Conservation (phyloP, 2,329 filamentous ascomycete species). For the Curvularia sp. region DNA sequence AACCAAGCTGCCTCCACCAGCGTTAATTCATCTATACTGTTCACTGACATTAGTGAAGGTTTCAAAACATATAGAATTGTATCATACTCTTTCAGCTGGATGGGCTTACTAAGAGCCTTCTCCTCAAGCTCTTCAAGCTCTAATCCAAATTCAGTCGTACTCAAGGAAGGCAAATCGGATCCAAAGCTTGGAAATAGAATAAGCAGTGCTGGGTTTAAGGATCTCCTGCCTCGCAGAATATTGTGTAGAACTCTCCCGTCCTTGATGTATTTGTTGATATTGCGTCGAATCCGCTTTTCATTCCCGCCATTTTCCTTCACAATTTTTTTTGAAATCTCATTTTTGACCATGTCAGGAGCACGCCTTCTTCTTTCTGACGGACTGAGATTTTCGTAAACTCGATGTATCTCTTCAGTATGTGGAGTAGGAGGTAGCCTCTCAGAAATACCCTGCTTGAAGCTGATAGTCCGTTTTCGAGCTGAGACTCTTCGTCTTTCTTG, state of each 20-base stretch:
- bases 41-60: conserved; percentile 1
- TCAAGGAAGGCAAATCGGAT: conserved; percentile 2
- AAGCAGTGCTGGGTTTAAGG: conserved; percentile 6
- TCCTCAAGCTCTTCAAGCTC: conserved; percentile 8
- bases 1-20: conserved; percentile 11
- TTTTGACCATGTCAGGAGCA: conserved; percentile 12
- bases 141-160: conserved; percentile 1
- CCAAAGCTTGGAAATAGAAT: conserved; percentile 14
- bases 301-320: not conserved
- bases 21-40: conserved; percentile 18
- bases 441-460: conserved; percentile 11
- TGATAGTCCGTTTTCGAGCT: conserved; percentile 6
- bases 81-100: conserved; percentile 20
- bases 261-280: conserved; percentile 13
- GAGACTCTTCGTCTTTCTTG: conserved; percentile 6
- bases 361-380: not conserved
- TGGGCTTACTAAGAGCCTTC: conserved; percentile 15
- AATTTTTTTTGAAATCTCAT: conserved; percentile 12
- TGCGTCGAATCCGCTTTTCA: not conserved
- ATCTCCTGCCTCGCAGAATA: conserved; percentile 6
- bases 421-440: conserved; percentile 4
- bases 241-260: conserved; percentile 13
- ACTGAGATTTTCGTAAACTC: conserved; percentile 8
- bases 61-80: not conserved
- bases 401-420: conserved; percentile 1